Evolutionary conservation across 179 eudicot species (phyloP).

Genomic region (Actinidia arguta): DNA sequence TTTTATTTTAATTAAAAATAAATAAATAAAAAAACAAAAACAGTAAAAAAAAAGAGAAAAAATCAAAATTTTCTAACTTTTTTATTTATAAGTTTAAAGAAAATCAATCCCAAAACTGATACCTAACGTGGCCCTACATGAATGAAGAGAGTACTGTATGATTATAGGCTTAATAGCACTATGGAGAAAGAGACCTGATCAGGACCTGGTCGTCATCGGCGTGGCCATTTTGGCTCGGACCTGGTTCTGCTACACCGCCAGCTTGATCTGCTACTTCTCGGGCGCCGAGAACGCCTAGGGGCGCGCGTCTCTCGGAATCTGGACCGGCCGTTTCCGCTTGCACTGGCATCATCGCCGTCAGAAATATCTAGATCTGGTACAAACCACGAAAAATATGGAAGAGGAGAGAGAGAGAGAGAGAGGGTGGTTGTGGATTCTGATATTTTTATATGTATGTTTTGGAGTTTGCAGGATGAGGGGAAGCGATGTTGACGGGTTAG

Average conservation of each 20-base stretch:
- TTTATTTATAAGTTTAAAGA: no score
- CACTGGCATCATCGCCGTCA: not conserved
- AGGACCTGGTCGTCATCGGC: not conserved
- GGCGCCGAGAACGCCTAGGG: not conserved
- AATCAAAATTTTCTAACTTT: no score
- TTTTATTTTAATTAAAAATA: no score
- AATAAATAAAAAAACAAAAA: no score
- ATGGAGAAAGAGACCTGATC: not conserved
- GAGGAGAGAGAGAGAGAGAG: not conserved
- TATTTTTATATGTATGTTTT: not conserved
- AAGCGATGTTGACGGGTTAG: not conserved
- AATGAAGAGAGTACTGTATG: no score
- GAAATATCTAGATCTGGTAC: not conserved
- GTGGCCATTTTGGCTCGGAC: not conserved
- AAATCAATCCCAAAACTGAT: no score
- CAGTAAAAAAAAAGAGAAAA: no score
- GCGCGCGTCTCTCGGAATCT: not conserved
- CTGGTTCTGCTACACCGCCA: not conserved
- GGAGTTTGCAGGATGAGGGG: not conserved
- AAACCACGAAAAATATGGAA: not conserved
- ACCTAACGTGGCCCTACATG: no score
- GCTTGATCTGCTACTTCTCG: constrained; percentile 1
- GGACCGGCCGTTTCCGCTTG: not conserved
- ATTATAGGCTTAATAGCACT: no score
- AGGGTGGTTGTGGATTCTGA: not conserved